Evolutionary conservation across 306 rosid species (phyloP).

Genomic region (Carpinus fangiana): DNA sequence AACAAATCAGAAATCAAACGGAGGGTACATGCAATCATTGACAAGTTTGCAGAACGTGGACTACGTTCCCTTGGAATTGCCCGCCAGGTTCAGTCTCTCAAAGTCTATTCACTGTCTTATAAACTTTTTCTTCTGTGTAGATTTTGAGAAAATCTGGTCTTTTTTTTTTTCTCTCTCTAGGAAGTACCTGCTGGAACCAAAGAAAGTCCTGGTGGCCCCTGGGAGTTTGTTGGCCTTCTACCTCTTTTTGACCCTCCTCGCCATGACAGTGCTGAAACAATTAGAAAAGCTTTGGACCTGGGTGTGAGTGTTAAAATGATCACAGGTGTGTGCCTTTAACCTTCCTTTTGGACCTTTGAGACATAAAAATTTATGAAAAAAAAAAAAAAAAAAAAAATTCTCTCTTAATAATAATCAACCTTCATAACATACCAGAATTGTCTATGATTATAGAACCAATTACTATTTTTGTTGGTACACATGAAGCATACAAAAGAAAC

Average conservation of each 20-base stretch:
- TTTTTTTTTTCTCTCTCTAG: conserved; percentile 25
- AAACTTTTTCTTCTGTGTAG: background rate
- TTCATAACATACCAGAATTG: background rate
- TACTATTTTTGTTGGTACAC: too few species aligned
- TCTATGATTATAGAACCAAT: background rate
- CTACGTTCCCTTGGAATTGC: conserved; percentile 70
- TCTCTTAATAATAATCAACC: background rate
- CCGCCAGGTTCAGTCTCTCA: conserved; percentile 40
- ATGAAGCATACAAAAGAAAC: too few species aligned
- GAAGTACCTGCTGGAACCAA: conserved; percentile 68
- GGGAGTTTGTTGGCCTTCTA: conserved; percentile 80
- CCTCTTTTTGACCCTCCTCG: conserved; percentile 83
- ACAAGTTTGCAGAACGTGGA: conserved; percentile 77
- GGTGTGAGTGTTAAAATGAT: conserved; percentile 82
- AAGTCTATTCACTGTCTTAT: background rate
- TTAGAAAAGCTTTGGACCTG: conserved; percentile 75
- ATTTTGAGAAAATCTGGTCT: conserved; percentile 4
- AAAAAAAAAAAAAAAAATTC: background rate
- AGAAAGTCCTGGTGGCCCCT: conserved; percentile 69
- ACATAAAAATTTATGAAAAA: background rate
- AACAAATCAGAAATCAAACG: conserved; percentile 56
- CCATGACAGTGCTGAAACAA: conserved; percentile 80
- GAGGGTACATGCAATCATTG: conserved; percentile 60
- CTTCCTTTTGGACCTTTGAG: background rate
- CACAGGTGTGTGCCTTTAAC: conserved; percentile 47